A percentile compares a stretch with the other conserved stretches of the same genome.
These are phyloP conservation scores for Colletotrichum horii DNA, from an alignment of 2,329 filamentous ascomycete genomes.

Conservation along the genomic window DNA sequence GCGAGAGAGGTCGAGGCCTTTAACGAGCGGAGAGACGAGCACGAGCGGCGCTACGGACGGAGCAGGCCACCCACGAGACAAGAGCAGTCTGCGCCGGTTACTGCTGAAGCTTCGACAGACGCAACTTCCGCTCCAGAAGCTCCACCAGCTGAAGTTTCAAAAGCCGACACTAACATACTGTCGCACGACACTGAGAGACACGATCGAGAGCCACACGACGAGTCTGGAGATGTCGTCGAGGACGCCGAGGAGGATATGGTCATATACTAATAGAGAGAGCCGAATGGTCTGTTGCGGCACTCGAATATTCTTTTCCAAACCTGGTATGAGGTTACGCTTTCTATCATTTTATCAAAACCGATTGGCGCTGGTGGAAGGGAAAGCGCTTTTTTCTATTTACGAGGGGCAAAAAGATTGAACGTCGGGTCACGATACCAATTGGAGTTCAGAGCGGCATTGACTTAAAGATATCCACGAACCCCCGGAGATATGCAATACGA, in stretches of 20 bases:
- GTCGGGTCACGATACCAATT: constrained; percentile 9
- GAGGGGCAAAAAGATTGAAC: background rate
- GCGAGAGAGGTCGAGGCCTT: constrained; percentile 70
- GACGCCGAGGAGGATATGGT: constrained; percentile 90
- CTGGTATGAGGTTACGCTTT: background rate
- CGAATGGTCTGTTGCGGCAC: background rate
- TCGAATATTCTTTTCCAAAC: background rate
- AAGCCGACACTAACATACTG: constrained; percentile 27
- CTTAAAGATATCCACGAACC: background rate
- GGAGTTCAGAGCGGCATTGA: constrained; percentile 8
- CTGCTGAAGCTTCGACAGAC: constrained; percentile 28
- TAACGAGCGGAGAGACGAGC: constrained; percentile 50
- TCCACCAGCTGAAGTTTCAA: constrained; percentile 39
- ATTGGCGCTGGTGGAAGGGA: background rate
- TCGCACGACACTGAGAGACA: constrained; percentile 31
- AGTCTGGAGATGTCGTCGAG: constrained; percentile 78
- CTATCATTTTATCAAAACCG: background rate
- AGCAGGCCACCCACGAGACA: constrained; percentile 16
- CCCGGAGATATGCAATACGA: background rate
- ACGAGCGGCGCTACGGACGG: constrained; percentile 30
- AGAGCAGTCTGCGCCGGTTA: constrained; percentile 38
- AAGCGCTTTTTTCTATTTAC: background rate
- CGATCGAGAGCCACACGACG: constrained; percentile 64
- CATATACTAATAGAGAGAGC: constrained; percentile 69
- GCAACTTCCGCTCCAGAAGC: constrained; percentile 34